Percentiles rank a stretch among this genome's conserved stretches.
Conservation (phyloP, 2,329 filamentous ascomycete species). For the Aspergillus awamori region DNA sequence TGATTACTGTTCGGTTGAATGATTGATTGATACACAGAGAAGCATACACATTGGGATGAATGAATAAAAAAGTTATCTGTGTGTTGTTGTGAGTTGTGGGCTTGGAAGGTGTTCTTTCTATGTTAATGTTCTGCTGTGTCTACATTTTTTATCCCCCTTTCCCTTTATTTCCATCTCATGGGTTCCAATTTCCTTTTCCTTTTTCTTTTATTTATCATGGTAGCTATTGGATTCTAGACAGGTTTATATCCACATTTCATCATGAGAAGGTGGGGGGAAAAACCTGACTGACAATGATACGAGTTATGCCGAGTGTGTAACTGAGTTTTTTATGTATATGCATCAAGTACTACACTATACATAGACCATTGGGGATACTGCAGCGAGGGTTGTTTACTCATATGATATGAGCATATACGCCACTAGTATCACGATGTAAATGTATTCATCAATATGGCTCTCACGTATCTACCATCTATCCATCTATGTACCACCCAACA, state of each 20-base stretch:
- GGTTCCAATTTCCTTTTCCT: too few relatives aligned
- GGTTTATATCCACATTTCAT: constrained; percentile 1
- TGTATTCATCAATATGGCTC: too few relatives aligned
- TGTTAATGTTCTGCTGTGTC: constrained; percentile 1
- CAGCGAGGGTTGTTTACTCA: too few relatives aligned
- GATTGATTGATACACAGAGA: not conserved
- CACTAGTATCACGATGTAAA: too few relatives aligned
- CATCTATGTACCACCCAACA: not conserved
- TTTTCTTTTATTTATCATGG: constrained; percentile 11
- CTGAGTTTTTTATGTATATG: not conserved
- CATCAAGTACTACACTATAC: not conserved
- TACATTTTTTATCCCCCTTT: not conserved
- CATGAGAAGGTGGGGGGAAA: not conserved
- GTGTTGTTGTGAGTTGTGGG: not conserved
- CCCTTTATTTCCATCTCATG: not conserved
- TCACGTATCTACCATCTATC: too few relatives aligned
- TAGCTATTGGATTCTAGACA: constrained; percentile 24
- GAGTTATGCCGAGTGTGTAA: constrained; percentile 23
- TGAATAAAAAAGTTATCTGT: constrained; percentile 1
- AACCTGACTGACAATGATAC: constrained; percentile 20
- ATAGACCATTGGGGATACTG: not conserved
- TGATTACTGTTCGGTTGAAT: not conserved
- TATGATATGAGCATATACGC: too few relatives aligned
- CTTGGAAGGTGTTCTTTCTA: constrained; percentile 1
- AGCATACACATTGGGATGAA: not conserved